Evolutionary conservation across 768 basidiomycete genomes (phyloP).

Genomic region (Suillus paluster): DNA sequence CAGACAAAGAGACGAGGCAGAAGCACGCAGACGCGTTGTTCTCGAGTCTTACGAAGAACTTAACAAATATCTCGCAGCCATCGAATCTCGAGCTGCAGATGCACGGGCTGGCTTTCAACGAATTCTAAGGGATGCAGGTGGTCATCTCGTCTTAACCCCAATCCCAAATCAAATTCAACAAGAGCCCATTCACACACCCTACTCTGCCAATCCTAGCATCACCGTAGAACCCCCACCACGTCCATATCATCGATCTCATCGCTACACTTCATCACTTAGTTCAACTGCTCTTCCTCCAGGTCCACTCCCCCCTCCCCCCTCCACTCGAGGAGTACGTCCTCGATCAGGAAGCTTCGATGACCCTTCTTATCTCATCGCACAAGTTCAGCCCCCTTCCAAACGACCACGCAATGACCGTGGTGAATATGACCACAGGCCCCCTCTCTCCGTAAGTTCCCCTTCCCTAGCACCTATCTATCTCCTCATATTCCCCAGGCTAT

Average conservation of each 20-base stretch:
- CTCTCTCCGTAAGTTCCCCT: slow-evolving; percentile 7
- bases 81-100: slow-evolving; percentile 53
- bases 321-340: slow-evolving; percentile 42
- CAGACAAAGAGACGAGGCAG: slow-evolving; percentile 57
- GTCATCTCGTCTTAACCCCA: slow-evolving; percentile 43
- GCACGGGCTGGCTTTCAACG: slow-evolving; percentile 52
- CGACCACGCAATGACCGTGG: slow-evolving; percentile 45
- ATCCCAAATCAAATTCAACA: slow-evolving; percentile 28
- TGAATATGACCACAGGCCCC: slow-evolving; percentile 31
- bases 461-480: not conserved
- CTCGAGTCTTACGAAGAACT: slow-evolving; percentile 56
- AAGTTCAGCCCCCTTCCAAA: slow-evolving; percentile 55
- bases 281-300: slow-evolving; percentile 39
- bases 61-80: slow-evolving; percentile 47
- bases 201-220: slow-evolving; percentile 28
- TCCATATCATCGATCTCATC: slow-evolving; percentile 21
- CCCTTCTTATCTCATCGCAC: slow-evolving; percentile 29
- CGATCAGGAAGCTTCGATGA: slow-evolving; percentile 50
- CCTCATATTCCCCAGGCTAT: slow-evolving; percentile 14
- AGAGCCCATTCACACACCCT: slow-evolving; percentile 19
- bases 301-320: slow-evolving; percentile 44
- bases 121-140: slow-evolving; percentile 49
- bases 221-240: slow-evolving; percentile 30
- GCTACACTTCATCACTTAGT: slow-evolving; percentile 27
- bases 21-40: slow-evolving; percentile 48